Percentiles rank a stretch among this genome's conserved stretches.
These are phyloP conservation scores for Boletus reticuloceps DNA, from an alignment of 768 basidiomycete genomes.

Conservation along the genomic window DNA sequence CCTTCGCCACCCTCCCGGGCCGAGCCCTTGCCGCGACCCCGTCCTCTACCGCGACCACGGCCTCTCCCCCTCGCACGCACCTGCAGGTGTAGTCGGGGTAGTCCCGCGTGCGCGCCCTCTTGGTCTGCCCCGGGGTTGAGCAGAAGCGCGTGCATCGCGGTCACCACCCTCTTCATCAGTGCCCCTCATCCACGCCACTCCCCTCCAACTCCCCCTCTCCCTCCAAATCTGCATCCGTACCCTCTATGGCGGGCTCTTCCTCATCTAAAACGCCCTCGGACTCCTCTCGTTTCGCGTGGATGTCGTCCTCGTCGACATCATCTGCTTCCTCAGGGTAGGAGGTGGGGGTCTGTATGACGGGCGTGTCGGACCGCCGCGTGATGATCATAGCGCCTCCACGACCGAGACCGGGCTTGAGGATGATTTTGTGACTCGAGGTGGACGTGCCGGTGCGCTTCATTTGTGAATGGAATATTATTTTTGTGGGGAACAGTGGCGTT, in stretches of 20 bases:
- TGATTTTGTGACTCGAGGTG: slow-evolving; percentile 35
- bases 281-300: slow-evolving; percentile 30
- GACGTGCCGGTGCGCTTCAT: slow-evolving; percentile 26
- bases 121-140: slow-evolving; percentile 38
- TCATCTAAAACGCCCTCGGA: slow-evolving; percentile 29
- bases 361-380: slow-evolving; percentile 23
- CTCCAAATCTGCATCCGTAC: slow-evolving; percentile 26
- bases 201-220: slow-evolving; percentile 31
- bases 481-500: background rate
- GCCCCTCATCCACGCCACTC: slow-evolving; percentile 30
- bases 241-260: slow-evolving; percentile 30
- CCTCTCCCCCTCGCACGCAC: slow-evolving; percentile 32
- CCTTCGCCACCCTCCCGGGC: slow-evolving; percentile 38
- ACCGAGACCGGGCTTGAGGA: slow-evolving; percentile 38
- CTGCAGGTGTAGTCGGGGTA: slow-evolving; percentile 28
- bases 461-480: background rate
- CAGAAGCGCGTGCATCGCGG: slow-evolving; percentile 31
- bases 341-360: slow-evolving; percentile 12
- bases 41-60: slow-evolving; percentile 43
- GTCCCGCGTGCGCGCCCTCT: slow-evolving; percentile 36
- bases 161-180: slow-evolving; percentile 35
- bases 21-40: slow-evolving; percentile 35
- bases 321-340: slow-evolving; percentile 22
- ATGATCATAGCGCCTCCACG: slow-evolving; percentile 27
- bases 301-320: slow-evolving; percentile 24